Evolutionary conservation across 2,329 filamentous ascomycete genomes (phyloP).

Genomic region (Aspergillus fischeri): DNA sequence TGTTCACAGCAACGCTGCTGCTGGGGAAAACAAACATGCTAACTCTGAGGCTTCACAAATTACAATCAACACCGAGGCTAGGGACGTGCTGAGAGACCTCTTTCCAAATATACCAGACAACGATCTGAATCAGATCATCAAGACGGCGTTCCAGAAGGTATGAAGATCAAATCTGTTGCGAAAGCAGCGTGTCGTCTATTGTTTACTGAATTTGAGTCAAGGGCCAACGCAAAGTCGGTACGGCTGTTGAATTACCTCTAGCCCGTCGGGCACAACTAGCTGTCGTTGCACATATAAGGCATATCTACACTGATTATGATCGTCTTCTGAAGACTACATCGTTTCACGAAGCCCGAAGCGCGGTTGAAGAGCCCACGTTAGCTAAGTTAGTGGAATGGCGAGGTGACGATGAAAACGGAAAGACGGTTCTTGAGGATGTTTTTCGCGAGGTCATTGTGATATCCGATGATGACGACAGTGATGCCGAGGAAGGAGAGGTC

Average conservation of each 20-base stretch:
- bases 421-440: slow-evolving; percentile 55
- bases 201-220: slow-evolving; percentile 26
- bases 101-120: slow-evolving; percentile 60
- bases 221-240: slow-evolving; percentile 56
- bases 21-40: slow-evolving; percentile 20
- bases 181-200: slow-evolving; percentile 4
- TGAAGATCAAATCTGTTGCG: slow-evolving; percentile 9
- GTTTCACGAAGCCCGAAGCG: slow-evolving; percentile 52
- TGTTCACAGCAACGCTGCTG: slow-evolving; percentile 25
- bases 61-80: slow-evolving; percentile 54
- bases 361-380: slow-evolving; percentile 53
- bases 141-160: slow-evolving; percentile 58
- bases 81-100: slow-evolving; percentile 56
- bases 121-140: slow-evolving; percentile 55
- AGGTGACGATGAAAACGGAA: slow-evolving; percentile 53
- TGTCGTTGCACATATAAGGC: slow-evolving; percentile 59
- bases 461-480: slow-evolving; percentile 56
- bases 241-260: slow-evolving; percentile 50
- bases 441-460: slow-evolving; percentile 63
- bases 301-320: slow-evolving; percentile 61
- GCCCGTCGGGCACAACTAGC: slow-evolving; percentile 58
- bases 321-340: slow-evolving; percentile 49
- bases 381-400: slow-evolving; percentile 60
- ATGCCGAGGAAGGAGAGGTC: slow-evolving; percentile 36
- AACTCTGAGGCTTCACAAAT: slow-evolving; percentile 37